Conservation (phyloP, 1,284 basidiomycete species). For the Hypsizygus ulmarius region DNA sequence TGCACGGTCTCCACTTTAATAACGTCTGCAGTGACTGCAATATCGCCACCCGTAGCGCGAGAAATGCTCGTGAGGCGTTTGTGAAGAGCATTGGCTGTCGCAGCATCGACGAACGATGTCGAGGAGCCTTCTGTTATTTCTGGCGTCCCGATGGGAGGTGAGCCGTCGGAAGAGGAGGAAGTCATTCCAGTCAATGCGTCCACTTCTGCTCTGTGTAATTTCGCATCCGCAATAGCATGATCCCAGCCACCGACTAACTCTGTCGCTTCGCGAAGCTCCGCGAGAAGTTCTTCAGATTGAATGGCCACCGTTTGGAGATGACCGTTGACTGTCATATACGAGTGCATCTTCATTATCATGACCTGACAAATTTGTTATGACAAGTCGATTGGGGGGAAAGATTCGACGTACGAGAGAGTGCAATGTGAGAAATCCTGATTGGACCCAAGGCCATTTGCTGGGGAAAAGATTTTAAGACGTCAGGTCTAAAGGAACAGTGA, state of each 20-base stretch:
- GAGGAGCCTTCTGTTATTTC: conserved; percentile 40
- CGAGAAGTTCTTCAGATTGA: conserved; percentile 43
- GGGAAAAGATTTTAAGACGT: conserved; percentile 4
- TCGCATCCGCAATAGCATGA: conserved; percentile 50
- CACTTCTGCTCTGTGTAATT: conserved; percentile 35
- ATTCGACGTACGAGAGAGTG: conserved; percentile 66
- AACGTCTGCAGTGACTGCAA: conserved; percentile 14
- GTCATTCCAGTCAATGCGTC: conserved; percentile 25
- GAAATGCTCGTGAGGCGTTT: conserved; percentile 48
- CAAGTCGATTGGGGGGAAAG: conserved; percentile 1
- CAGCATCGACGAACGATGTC: conserved; percentile 52
- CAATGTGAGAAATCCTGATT: conserved; percentile 93
- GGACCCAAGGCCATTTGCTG: conserved; percentile 97
- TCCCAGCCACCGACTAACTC: conserved; percentile 62
- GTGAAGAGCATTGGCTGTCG: conserved; percentile 50
- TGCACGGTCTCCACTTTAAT: neutral
- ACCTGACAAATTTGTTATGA: conserved; percentile 38
- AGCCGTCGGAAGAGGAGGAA: conserved; percentile 20
- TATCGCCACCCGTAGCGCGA: conserved; percentile 19
- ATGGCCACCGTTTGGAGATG: conserved; percentile 63
- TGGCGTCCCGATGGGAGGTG: conserved; percentile 30
- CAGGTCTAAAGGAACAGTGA: neutral
- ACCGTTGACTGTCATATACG: conserved; percentile 90
- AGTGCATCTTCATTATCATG: conserved; percentile 97
- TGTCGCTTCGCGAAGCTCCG: conserved; percentile 47